Percentiles rank a stretch among this genome's conserved stretches.
These are phyloP conservation scores for Globisporangium takayamanum DNA, from an alignment of 352 stramenopile species.

Conservation along the genomic window DNA sequence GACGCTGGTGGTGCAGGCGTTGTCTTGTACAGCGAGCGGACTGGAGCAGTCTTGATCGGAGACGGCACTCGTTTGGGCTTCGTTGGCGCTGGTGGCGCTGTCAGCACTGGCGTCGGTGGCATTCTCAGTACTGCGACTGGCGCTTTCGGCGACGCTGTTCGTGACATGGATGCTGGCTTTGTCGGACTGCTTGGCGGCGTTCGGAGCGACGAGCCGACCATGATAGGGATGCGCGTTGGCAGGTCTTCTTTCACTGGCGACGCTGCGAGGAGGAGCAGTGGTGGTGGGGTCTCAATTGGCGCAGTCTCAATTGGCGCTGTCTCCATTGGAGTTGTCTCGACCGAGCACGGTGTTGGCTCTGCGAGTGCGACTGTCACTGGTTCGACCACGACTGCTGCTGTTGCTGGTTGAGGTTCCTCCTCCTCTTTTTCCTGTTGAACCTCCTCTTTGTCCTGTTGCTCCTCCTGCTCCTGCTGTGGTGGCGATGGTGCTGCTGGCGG, in stretches of 20 bases:
- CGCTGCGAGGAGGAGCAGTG: too few relatives aligned
- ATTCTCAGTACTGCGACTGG: too few relatives aligned
- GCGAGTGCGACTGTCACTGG: too few relatives aligned
- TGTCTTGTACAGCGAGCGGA: not conserved
- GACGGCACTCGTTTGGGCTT: not conserved
- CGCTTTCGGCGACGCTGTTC: not conserved
- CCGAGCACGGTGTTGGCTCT: too few relatives aligned
- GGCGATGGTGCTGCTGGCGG: not conserved
- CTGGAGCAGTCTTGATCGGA: not conserved
- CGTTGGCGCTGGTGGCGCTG: too few relatives aligned
- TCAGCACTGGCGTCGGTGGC: too few relatives aligned
- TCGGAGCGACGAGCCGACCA: conserved; percentile 1
- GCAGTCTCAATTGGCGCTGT: not conserved
- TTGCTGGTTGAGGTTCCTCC: too few relatives aligned
- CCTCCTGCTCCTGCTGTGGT: too few relatives aligned
- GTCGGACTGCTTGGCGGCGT: not conserved
- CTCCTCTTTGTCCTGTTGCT: not conserved
- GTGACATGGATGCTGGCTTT: not conserved
- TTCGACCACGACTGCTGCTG: too few relatives aligned
- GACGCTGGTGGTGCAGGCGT: not conserved
- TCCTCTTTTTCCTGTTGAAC: not conserved
- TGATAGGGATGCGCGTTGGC: conserved; percentile 6
- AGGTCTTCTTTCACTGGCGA: not conserved
- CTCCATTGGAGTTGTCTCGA: not conserved
- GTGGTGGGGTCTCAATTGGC: not conserved